Evolutionary conservation across 2,329 filamentous ascomycete genomes (phyloP).

Genomic region (Trichoderma brevicompactum): DNA sequence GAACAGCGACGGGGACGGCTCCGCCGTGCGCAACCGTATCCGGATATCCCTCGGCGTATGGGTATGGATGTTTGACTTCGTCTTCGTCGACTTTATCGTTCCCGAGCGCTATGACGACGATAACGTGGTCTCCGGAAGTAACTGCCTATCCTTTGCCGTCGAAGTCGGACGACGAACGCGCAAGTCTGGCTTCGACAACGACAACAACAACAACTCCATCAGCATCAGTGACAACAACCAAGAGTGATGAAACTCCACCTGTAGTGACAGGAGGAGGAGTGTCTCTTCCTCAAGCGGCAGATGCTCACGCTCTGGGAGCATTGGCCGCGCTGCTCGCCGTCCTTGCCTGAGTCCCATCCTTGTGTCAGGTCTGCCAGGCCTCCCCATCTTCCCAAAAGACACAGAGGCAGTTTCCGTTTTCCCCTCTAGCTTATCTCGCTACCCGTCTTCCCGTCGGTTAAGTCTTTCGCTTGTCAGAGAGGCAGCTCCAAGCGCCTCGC

Average conservation of each 20-base stretch:
- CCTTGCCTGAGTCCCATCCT: neutral
- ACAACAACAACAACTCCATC: constrained; percentile 1
- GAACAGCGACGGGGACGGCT: neutral
- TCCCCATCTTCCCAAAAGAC: too few relatives aligned
- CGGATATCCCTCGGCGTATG: constrained; percentile 1
- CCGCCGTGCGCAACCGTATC: neutral
- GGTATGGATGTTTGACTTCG: constrained; percentile 9
- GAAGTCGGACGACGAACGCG: neutral
- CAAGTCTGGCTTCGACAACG: neutral
- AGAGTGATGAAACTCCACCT: neutral
- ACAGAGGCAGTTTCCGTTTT: neutral
- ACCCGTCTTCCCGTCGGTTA: neutral
- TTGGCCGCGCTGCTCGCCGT: constrained; percentile 12
- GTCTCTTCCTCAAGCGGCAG: neutral
- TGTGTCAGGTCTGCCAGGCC: neutral
- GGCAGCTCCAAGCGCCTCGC: neutral
- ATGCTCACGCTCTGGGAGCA: constrained; percentile 2
- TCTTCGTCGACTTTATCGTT: neutral
- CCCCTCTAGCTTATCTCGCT: neutral
- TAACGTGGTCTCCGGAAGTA: constrained; percentile 15
- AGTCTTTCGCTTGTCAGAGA: neutral
- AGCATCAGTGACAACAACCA: neutral
- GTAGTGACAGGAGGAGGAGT: constrained; percentile 22
- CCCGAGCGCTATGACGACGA: neutral
- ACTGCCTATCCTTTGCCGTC: constrained; percentile 18